Evolutionary conservation across 169 alveolate genomes (phyloP).

Genomic region (Besnoitia besnoiti): DNA sequence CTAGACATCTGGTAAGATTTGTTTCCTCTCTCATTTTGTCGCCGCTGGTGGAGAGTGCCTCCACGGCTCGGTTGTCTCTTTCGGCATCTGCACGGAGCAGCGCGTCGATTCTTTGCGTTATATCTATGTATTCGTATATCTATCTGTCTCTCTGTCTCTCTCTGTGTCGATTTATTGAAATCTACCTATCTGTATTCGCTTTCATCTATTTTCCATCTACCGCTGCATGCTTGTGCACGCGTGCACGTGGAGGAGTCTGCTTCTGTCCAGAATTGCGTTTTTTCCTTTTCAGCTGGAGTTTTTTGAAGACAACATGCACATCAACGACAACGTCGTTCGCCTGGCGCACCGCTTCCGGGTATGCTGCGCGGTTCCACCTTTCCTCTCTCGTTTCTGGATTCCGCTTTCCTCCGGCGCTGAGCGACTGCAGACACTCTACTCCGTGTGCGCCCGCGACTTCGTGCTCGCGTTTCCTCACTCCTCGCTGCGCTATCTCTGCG

Average conservation of each 20-base stretch:
- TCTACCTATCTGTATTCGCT: too few species aligned
- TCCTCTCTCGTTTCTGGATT: not conserved
- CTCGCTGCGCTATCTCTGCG: not conserved
- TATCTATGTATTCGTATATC: not conserved
- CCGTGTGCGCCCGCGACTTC: not conserved
- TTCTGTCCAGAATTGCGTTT: too few species aligned
- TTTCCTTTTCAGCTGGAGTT: slow-evolving; percentile 59
- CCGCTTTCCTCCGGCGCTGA: not conserved
- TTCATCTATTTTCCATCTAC: too few species aligned
- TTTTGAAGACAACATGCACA: slow-evolving; percentile 67
- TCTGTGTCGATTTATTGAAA: not conserved
- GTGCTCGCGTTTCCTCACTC: not conserved
- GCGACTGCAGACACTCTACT: too few species aligned
- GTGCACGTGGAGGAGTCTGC: too few species aligned
- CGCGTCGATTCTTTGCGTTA: not conserved
- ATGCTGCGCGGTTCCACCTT: not conserved
- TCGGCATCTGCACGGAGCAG: not conserved
- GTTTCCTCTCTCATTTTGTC: too few species aligned
- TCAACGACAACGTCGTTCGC: slow-evolving; percentile 66
- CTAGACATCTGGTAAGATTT: too few species aligned
- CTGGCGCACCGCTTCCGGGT: slow-evolving; percentile 40
- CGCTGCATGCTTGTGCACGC: too few species aligned
- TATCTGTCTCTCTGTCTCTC: not conserved
- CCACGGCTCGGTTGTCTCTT: too few species aligned
- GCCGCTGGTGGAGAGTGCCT: too few species aligned